Conservation (phyloP, 352 stramenopile genomes). For the Nothophytophthora sp. region DNA sequence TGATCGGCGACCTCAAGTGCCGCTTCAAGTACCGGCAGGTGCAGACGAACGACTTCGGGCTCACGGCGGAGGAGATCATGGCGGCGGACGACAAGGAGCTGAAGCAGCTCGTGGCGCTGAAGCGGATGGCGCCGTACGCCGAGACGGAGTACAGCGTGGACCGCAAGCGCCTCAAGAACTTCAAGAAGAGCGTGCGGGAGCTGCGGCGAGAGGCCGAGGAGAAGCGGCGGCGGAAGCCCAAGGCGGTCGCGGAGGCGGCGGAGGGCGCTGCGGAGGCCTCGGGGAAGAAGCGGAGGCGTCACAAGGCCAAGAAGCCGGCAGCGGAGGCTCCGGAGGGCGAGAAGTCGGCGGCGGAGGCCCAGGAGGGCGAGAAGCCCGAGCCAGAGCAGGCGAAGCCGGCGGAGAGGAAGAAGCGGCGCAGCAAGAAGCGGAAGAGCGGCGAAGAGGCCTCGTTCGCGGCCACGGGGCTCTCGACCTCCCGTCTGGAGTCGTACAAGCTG, state of each 20-base stretch:
- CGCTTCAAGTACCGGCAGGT: constrained; percentile 99
- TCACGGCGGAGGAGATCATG: constrained; percentile 98
- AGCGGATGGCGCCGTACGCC: constrained; percentile 95
- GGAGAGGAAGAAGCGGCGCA: constrained; percentile 62
- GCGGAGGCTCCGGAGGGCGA: not conserved
- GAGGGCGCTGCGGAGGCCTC: constrained; percentile 20
- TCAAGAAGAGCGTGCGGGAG: constrained; percentile 65
- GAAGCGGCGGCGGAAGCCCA: constrained; percentile 37
- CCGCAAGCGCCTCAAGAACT: constrained; percentile 70
- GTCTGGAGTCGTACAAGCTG: constrained; percentile 84
- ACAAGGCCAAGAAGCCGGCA: constrained; percentile 52
- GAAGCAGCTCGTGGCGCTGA: constrained; percentile 97
- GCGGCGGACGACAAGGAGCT: constrained; percentile 96
- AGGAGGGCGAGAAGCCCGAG: constrained; percentile 19
- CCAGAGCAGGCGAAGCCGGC: constrained; percentile 13
- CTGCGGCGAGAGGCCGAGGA: constrained; percentile 18
- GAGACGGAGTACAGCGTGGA: constrained; percentile 84
- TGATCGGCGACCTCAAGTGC: constrained; percentile 97
- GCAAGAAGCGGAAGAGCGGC: constrained; percentile 60
- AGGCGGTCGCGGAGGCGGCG: constrained; percentile 19
- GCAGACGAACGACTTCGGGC: constrained; percentile 94
- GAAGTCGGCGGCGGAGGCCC: constrained; percentile 4
- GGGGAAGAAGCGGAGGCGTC: constrained; percentile 77
- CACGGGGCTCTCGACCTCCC: constrained; percentile 70
- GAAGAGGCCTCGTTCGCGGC: constrained; percentile 44